Evolutionary conservation across 257 asterid genomes (phyloP).

Genomic region (Solanum gandarillasii): DNA sequence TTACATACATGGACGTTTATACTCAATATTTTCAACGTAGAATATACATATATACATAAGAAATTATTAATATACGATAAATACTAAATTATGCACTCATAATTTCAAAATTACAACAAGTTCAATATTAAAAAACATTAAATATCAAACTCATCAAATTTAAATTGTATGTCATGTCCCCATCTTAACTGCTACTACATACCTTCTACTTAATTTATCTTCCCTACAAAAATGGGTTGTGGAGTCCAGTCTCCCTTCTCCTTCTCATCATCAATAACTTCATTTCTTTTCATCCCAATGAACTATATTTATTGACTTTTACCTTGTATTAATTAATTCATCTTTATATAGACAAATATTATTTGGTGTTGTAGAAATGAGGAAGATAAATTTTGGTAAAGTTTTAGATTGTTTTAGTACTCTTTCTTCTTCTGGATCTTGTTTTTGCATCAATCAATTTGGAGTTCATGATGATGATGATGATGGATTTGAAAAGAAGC

Average conservation of each 20-base stretch:
- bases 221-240: background rate
- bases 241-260: background rate
- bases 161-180: background rate
- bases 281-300: background rate
- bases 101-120: background rate
- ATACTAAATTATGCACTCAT: background rate
- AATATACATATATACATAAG: background rate
- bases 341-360: background rate
- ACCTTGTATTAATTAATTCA: background rate
- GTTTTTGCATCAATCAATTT: slow-evolving; percentile 18
- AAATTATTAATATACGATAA: background rate
- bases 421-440: slow-evolving; percentile 16
- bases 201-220: background rate
- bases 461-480: background rate
- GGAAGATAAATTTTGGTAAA: slow-evolving; percentile 29
- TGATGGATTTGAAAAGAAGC: slow-evolving; percentile 15
- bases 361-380: slow-evolving; percentile 8
- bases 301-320: background rate
- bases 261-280: background rate
- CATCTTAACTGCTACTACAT: background rate
- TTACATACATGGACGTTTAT: background rate
- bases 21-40: background rate
- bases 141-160: background rate
- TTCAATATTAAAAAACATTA: background rate
- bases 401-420: slow-evolving; percentile 24